Conservation (phyloP, 495 filamentous ascomycete genomes). For the Hyaloscypha finlandica region DNA sequence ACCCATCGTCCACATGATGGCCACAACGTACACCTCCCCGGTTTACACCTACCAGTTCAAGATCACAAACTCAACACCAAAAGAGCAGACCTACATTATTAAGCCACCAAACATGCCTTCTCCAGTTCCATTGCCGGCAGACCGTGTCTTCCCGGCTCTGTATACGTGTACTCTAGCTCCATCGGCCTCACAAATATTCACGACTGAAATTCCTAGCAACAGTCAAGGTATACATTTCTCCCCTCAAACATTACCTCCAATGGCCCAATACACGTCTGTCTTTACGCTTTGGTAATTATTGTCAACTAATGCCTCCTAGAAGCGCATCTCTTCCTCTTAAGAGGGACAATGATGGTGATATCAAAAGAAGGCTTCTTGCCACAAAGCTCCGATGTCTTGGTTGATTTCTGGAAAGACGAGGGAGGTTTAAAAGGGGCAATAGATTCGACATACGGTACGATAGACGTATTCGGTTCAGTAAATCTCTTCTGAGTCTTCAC, state of each 20-base stretch:
- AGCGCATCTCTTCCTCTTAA: background rate
- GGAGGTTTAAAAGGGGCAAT: background rate
- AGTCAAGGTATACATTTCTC: background rate
- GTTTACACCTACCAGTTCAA: constrained; percentile 6
- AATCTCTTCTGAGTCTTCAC: background rate
- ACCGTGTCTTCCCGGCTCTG: background rate
- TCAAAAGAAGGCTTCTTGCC: constrained; percentile 5
- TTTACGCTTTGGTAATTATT: background rate
- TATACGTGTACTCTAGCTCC: constrained; percentile 7
- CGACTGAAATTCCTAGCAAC: background rate
- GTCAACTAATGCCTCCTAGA: background rate
- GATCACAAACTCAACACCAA: background rate
- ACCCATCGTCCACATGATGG: too few relatives aligned
- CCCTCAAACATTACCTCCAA: too few relatives aligned
- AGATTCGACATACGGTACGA: too few relatives aligned
- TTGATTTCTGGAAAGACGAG: constrained; percentile 19
- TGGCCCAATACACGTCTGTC: background rate
- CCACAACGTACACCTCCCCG: background rate
- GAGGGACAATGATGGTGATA: background rate
- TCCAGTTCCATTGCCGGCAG: background rate
- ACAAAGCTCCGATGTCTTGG: background rate
- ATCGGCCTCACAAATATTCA: background rate
- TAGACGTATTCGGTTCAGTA: background rate
- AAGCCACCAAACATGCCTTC: constrained; percentile 9
- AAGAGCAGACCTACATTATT: constrained; percentile 1